phyloP scores from a whole-genome alignment of 345 rosid species.

The Gossypium herbaceum region DNA sequence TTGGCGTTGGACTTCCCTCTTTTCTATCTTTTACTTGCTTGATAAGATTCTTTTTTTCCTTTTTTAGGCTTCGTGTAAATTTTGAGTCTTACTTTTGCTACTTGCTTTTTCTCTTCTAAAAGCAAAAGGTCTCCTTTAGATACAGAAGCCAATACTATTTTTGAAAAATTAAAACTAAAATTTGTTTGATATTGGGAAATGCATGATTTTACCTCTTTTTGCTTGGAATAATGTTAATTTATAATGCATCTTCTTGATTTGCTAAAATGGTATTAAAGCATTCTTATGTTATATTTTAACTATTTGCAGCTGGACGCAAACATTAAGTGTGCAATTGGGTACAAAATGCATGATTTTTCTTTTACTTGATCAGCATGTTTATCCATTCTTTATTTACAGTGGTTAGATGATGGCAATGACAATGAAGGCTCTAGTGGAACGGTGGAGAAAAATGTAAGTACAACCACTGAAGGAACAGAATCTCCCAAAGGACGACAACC shows the following conservation, averaged over 20 bases:
- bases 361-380: conserved; percentile 4
- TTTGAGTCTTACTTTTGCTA: background rate
- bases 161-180: background rate
- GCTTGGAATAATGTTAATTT: background rate
- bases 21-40: background rate
- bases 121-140: background rate
- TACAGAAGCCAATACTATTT: background rate
- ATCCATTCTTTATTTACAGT: conserved; percentile 30
- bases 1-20: background rate
- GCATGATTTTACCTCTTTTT: background rate
- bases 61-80: background rate
- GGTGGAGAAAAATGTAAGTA: conserved; percentile 27
- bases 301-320: background rate
- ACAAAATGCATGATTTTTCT: background rate
- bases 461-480: conserved; percentile 31
- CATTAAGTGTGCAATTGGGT: background rate
- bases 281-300: background rate
- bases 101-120: background rate
- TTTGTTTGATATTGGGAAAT: background rate
- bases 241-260: background rate
- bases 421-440: conserved; percentile 40
- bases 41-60: background rate
- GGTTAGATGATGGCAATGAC: conserved; percentile 40
- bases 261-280: background rate
- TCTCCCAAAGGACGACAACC: conserved; percentile 36